Percentiles rank a stretch among this genome's conserved stretches.
These are phyloP conservation scores for Neovahlkampfia damariscottae DNA, from an alignment of 78 protist genomes.

Conservation along the genomic window DNA sequence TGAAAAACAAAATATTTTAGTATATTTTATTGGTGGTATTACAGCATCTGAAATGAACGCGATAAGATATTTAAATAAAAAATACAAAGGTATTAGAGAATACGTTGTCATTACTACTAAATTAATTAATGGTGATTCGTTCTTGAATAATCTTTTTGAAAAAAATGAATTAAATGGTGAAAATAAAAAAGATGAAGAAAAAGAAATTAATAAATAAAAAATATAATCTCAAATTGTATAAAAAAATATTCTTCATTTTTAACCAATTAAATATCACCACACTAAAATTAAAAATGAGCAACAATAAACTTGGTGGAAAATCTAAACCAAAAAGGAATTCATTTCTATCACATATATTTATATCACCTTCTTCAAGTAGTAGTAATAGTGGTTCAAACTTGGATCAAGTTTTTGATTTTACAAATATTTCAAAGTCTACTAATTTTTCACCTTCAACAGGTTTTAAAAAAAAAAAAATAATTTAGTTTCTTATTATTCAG, in stretches of 20 bases:
- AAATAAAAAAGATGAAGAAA: background rate
- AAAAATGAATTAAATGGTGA: background rate
- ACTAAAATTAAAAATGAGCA: background rate
- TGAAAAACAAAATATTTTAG: constrained; percentile 19
- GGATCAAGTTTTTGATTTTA: background rate
- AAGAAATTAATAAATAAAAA: background rate
- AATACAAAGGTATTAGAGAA: too few species aligned
- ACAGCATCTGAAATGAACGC: constrained; percentile 66
- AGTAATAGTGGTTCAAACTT: background rate
- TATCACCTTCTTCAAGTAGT: too few species aligned
- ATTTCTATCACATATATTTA: too few species aligned
- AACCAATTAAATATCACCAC: background rate
- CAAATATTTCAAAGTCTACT: background rate
- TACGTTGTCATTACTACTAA: constrained; percentile 51
- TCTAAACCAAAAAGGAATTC: background rate
- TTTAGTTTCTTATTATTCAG: too few species aligned
- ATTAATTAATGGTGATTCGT: constrained; percentile 43
- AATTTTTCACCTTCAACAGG: background rate
- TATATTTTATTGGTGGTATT: constrained; percentile 70
- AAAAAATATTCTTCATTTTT: background rate
- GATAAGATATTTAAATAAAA: constrained; percentile 56
- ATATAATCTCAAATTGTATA: background rate
- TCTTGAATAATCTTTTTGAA: constrained; percentile 23
- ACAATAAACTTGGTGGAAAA: background rate
- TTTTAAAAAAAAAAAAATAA: background rate